Percentiles rank a stretch among this genome's conserved stretches.
Evolutionary conservation across 495 filamentous ascomycete species (phyloP).

Genomic region (Apiosordaria backusii): DNA sequence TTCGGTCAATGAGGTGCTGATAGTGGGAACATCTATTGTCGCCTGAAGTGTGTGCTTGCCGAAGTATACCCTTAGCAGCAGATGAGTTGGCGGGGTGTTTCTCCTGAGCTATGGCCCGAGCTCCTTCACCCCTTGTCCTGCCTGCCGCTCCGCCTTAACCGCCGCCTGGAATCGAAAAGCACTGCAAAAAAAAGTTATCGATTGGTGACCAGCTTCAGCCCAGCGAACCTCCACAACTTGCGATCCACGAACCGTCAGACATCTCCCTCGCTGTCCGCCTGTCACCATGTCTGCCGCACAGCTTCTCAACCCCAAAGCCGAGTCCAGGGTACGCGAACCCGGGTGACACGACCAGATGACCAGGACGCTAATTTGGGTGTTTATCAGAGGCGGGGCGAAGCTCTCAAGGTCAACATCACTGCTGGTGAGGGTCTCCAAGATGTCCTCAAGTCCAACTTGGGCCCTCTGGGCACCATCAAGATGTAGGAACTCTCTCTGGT

Average conservation of each 20-base stretch:
- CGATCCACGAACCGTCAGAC: constrained; percentile 12
- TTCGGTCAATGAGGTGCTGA: constrained; percentile 1
- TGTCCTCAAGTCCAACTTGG: constrained; percentile 95
- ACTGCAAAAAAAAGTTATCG: constrained; percentile 38
- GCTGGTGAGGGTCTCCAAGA: constrained; percentile 93
- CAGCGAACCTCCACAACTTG: constrained; percentile 19
- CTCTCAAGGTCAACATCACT: constrained; percentile 91
- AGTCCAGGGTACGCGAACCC: constrained; percentile 72
- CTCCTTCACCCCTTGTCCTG: constrained; percentile 27
- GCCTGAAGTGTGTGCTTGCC: no score
- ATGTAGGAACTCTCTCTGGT: constrained; percentile 58
- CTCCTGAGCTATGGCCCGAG: constrained; percentile 22
- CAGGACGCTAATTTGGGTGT: constrained; percentile 27
- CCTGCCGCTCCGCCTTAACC: constrained; percentile 31
- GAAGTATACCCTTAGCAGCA: background rate
- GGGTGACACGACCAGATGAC: constrained; percentile 1
- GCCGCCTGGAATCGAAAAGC: constrained; percentile 26
- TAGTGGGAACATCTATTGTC: background rate
- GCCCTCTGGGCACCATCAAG: constrained; percentile 91
- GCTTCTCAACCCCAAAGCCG: constrained; percentile 96
- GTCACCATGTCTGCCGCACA: constrained; percentile 80
- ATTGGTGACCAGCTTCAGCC: constrained; percentile 22
- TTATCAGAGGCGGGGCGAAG: constrained; percentile 84
- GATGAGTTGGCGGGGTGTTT: background rate
- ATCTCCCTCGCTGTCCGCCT: constrained; percentile 14